Evolutionary conservation across 345 rosid genomes (phyloP), one percentile per base, ranked within the genome.

Genomic region (Ceriops zippeliana): DNA sequence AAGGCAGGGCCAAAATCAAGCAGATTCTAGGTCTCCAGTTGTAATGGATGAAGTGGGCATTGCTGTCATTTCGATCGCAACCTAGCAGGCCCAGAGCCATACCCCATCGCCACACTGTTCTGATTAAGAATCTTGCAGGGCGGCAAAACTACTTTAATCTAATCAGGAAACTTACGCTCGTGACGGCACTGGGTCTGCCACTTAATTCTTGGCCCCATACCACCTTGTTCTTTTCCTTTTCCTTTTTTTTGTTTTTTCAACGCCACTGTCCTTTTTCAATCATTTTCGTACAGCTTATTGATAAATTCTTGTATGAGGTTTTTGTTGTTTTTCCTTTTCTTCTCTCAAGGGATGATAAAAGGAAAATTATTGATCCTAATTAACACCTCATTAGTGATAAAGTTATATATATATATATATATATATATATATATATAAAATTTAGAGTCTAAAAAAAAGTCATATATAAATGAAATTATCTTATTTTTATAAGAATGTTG

Each of bases 151-250:
- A 47, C 38, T 15, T 26, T 68, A 20, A 2, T 54, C 68, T 15
- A 28, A 24, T 42, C 56, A 61, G 38, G 54, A 68, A 60, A 71
- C 66, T 42, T 42, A 0, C 27, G 28, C 68, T 68, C 67, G 66
- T 52, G 78, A 73, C 77, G 32, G 65, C 62, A 10, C 17, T 21
- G 4, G 16, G 28, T 6, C 61, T 4, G 8, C 34, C 34, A 52
- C 46, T 47, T 2, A 15, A 46, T 21, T 58, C 60, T 60, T 26
- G 63, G 57, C 58, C 49, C 34, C 28, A 0, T 1, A 34, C 27
- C 27, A n/a, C 15, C 59, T 56, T 26, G 1, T 10, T 56, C 16
- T 21, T 56, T 10, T 8, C 17, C 26, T 7, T 28, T 7, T 0
- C 26, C 26, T 1, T 24, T 24, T 24, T 0, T 24, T 24, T 24